A percentile compares a stretch with the other conserved stretches of the same genome.
Evolutionary conservation across 805 yeast genomes (phyloP).

Genomic region (Starmerella sirachaensis): DNA sequence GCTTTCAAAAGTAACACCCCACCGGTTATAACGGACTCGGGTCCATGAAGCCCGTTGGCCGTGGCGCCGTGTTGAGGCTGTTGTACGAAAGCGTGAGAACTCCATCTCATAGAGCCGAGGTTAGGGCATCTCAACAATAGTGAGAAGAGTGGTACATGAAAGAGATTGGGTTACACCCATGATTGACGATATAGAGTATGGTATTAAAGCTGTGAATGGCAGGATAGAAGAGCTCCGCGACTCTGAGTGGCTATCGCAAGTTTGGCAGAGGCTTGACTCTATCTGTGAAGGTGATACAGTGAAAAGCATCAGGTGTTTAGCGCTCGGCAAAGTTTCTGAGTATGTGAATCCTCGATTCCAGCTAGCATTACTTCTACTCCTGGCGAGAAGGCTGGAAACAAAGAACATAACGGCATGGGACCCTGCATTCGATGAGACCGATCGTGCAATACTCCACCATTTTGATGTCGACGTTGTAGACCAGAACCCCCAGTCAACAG

Average conservation of each 20-base stretch:
- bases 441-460: conserved; percentile 29
- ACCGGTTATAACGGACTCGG: too few species aligned
- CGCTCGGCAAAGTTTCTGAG: conserved; percentile 54
- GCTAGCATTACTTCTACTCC: conserved; percentile 42
- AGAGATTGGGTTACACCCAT: not conserved
- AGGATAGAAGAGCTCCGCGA: conserved; percentile 9
- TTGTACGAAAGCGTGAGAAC: too few species aligned
- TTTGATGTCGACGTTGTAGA: conserved; percentile 26
- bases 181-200: conserved; percentile 11
- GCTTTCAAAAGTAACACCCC: too few species aligned
- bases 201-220: conserved; percentile 11
- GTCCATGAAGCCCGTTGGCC: too few species aligned
- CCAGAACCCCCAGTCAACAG: conserved; percentile 21
- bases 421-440: conserved; percentile 46
- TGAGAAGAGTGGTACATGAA: too few species aligned
- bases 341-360: conserved; percentile 44
- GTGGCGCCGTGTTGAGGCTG: too few species aligned
- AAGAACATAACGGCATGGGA: conserved; percentile 43
- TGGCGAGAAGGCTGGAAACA: conserved; percentile 28
- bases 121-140: too few species aligned
- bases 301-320: conserved; percentile 46
- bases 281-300: not conserved
- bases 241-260: conserved; percentile 8
- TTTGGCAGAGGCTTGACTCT: conserved; percentile 4
- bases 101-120: too few species aligned